Percentiles rank a stretch among this genome's conserved stretches.
phyloP scores from a whole-genome alignment of 2,329 filamentous ascomycete genomes.

The Trichoderma sp. region DNA sequence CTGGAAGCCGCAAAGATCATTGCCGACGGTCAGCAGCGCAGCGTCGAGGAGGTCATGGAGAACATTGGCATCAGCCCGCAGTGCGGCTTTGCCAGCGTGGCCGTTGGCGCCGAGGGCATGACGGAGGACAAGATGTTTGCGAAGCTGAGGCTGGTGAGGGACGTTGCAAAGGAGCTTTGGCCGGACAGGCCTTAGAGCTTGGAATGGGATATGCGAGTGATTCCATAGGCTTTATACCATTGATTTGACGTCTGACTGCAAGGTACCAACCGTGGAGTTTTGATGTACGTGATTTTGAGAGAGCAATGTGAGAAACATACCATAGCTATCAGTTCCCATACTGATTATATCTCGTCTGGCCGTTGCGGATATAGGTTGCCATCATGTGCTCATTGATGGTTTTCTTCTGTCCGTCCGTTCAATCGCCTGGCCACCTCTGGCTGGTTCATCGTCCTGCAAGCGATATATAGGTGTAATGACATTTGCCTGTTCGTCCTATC shows the following conservation, averaged over 20 bases:
- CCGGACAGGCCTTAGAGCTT: constrained; percentile 29
- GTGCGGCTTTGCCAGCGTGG: constrained; percentile 71
- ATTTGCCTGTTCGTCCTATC: neutral
- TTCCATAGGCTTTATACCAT: neutral
- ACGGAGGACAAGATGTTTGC: constrained; percentile 69
- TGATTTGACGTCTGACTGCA: neutral
- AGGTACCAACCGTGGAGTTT: neutral
- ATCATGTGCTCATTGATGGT: neutral
- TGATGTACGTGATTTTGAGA: neutral
- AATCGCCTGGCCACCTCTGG: neutral
- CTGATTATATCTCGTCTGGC: too few species aligned
- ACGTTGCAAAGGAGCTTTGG: constrained; percentile 69
- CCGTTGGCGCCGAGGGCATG: constrained; percentile 65
- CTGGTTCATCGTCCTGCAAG: neutral
- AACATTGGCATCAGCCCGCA: constrained; percentile 69
- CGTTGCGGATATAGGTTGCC: too few species aligned
- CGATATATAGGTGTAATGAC: neutral
- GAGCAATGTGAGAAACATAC: too few species aligned
- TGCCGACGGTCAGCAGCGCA: constrained; percentile 63
- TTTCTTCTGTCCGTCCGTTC: neutral
- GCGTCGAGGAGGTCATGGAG: constrained; percentile 63
- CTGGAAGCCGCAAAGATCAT: constrained; percentile 65
- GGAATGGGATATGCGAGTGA: neutral
- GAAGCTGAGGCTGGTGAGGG: constrained; percentile 68
- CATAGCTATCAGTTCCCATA: too few species aligned